Conservation (phyloP, 2,329 filamentous ascomycete species). For the Periconia macrospinosa region DNA sequence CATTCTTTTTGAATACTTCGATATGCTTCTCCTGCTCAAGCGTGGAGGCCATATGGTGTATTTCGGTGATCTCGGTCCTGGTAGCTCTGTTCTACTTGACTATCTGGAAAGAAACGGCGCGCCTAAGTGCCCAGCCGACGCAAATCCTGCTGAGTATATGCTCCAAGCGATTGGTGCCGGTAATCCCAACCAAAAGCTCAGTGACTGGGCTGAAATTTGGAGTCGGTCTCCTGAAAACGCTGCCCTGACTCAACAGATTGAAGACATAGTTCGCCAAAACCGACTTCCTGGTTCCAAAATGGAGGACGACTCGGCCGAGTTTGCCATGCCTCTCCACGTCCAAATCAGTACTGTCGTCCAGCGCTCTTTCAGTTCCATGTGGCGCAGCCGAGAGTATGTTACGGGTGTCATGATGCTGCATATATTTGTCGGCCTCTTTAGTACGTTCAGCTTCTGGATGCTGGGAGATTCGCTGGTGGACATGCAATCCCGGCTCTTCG, state of each 20-base stretch:
- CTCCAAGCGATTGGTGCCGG: slow-evolving; percentile 67
- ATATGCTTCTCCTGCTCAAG: slow-evolving; percentile 69
- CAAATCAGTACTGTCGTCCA: slow-evolving; percentile 70
- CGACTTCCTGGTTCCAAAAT: slow-evolving; percentile 8
- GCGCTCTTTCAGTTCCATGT: slow-evolving; percentile 72
- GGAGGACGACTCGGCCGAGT: slow-evolving; percentile 52
- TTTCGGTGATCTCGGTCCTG: slow-evolving; percentile 71
- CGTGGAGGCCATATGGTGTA: slow-evolving; percentile 72
- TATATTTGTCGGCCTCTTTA: slow-evolving; percentile 74
- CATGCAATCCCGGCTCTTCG: slow-evolving; percentile 80
- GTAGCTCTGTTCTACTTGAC: slow-evolving; percentile 64
- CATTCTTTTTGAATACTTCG: slow-evolving; percentile 71
- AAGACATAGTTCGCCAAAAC: slow-evolving; percentile 63
- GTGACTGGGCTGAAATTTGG: slow-evolving; percentile 80
- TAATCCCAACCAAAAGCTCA: slow-evolving; percentile 59
- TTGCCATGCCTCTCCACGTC: slow-evolving; percentile 64
- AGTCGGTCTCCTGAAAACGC: slow-evolving; percentile 63
- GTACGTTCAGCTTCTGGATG: slow-evolving; percentile 77
- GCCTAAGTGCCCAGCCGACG: slow-evolving; percentile 65
- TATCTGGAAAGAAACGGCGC: slow-evolving; percentile 70
- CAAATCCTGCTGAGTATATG: slow-evolving; percentile 69
- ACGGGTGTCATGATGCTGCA: slow-evolving; percentile 76
- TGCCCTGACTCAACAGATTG: slow-evolving; percentile 65
- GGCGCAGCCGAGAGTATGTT: slow-evolving; percentile 74
- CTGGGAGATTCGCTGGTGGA: slow-evolving; percentile 66